A percentile compares a stretch with the other conserved stretches of the same genome.
These are phyloP conservation scores for Colletotrichum phormii DNA, from an alignment of 2,329 filamentous ascomycete genomes.

Conservation along the genomic window DNA sequence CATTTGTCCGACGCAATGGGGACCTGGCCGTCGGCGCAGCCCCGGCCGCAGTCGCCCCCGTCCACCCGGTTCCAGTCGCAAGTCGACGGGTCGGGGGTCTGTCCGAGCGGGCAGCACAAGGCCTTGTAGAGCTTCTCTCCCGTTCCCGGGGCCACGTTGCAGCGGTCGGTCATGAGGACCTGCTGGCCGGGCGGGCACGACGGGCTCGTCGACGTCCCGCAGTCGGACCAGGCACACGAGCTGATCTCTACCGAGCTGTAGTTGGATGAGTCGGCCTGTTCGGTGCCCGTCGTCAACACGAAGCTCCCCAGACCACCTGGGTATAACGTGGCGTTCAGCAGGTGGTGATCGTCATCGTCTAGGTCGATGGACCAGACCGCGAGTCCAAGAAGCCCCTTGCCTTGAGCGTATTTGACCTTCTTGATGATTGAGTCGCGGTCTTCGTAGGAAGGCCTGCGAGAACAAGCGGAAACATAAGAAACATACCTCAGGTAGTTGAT, in stretches of 20 bases:
- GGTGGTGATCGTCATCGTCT: conserved; percentile 17
- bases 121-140: background rate
- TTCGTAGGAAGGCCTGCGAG: too few species aligned
- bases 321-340: conserved; percentile 3
- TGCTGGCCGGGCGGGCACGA: background rate
- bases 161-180: background rate
- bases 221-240: background rate
- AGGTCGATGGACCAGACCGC: conserved; percentile 34
- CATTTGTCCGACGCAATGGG: background rate
- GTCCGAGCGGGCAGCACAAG: conserved; percentile 3
- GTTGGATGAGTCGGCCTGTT: conserved; percentile 3
- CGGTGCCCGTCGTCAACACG: background rate
- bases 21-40: background rate
- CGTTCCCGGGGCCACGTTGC: background rate
- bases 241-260: background rate
- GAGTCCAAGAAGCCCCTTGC: conserved; percentile 26
- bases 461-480: background rate
- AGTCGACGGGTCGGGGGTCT: background rate
- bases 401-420: conserved; percentile 29
- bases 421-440: conserved; percentile 29
- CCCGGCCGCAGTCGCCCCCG: background rate
- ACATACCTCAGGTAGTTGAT: background rate
- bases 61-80: conserved; percentile 1
- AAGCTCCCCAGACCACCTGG: conserved; percentile 1
- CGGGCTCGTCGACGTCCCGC: background rate